phyloP scores from a whole-genome alignment of 495 filamentous ascomycete genomes.

The Trichoderma parareesei region DNA sequence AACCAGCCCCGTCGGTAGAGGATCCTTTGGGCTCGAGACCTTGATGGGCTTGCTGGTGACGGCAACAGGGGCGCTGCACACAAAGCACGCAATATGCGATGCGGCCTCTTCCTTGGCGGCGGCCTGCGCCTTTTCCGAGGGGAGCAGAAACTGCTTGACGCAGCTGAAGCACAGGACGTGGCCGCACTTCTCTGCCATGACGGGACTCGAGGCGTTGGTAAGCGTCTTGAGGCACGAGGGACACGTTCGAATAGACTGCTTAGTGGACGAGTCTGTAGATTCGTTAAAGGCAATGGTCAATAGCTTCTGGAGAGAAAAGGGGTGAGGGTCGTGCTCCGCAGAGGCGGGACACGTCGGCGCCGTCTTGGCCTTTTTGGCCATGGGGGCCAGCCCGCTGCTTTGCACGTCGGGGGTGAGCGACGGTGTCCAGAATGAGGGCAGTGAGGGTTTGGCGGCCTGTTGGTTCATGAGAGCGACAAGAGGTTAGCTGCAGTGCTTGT shows the following conservation, averaged over 20 bases:
- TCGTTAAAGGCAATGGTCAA: constrained; percentile 74
- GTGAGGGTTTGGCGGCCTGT: constrained; percentile 56
- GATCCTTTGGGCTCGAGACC: constrained; percentile 47
- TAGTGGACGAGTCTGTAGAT: constrained; percentile 52
- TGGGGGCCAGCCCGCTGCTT: constrained; percentile 39
- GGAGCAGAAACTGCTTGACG: constrained; percentile 77
- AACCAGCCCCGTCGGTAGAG: constrained; percentile 67
- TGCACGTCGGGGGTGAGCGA: constrained; percentile 64
- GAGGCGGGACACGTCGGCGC: constrained; percentile 77
- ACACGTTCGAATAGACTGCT: constrained; percentile 55
- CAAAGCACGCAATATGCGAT: constrained; percentile 65
- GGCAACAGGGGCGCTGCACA: constrained; percentile 73
- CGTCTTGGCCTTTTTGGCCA: constrained; percentile 55
- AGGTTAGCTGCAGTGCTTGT: neutral
- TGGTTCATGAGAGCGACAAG: neutral
- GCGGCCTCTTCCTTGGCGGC: constrained; percentile 35
- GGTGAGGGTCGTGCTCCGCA: constrained; percentile 57
- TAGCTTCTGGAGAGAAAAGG: constrained; percentile 74
- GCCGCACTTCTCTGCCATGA: constrained; percentile 85
- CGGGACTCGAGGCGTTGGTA: constrained; percentile 74
- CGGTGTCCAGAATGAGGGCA: constrained; percentile 93
- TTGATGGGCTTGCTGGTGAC: constrained; percentile 30
- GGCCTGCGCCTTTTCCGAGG: constrained; percentile 50
- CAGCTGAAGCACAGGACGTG: constrained; percentile 90
- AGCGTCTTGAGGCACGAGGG: constrained; percentile 83